Percentiles rank a stretch among this genome's conserved stretches.
These are phyloP conservation scores for Kodamaea kaohsiungensis DNA, from an alignment of 805 yeast species.

Conservation along the genomic window DNA sequence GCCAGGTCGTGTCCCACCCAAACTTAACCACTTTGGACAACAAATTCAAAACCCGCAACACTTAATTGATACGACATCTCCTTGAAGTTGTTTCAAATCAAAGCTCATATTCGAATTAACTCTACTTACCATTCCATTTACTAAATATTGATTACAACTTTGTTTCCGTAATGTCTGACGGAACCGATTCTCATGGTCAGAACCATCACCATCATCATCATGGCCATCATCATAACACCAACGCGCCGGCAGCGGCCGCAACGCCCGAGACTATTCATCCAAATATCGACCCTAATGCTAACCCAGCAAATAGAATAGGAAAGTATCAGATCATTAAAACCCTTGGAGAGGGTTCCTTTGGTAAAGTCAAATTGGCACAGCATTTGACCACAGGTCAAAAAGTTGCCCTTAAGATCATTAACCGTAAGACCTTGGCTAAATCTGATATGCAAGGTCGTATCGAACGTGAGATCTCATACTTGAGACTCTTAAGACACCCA, in stretches of 20 bases:
- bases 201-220: constrained; percentile 24
- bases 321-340: constrained; percentile 44
- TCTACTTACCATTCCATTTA: neutral
- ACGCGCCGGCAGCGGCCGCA: neutral
- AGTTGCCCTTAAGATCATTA: constrained; percentile 32
- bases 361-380: constrained; percentile 33
- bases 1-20: neutral
- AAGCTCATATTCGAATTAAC: neutral
- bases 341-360: constrained; percentile 32
- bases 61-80: neutral
- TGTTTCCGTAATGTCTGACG: constrained; percentile 11
- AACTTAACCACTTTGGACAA: neutral
- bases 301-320: constrained; percentile 64
- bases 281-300: constrained; percentile 16
- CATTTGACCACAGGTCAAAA: constrained; percentile 30
- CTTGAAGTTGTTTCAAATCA: neutral
- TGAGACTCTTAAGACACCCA: constrained; percentile 31
- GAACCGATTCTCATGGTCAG: neutral
- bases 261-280: constrained; percentile 3
- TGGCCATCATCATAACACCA: constrained; percentile 17
- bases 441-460: constrained; percentile 33
- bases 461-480: constrained; percentile 31
- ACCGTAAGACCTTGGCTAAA: constrained; percentile 31
- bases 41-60: constrained; percentile 3
- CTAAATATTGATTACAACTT: neutral